Evolutionary conservation across 208 protist species (phyloP), one percentile per base, ranked within the genome.

Genomic region (Leptomonas pyrrhocoris): DNA sequence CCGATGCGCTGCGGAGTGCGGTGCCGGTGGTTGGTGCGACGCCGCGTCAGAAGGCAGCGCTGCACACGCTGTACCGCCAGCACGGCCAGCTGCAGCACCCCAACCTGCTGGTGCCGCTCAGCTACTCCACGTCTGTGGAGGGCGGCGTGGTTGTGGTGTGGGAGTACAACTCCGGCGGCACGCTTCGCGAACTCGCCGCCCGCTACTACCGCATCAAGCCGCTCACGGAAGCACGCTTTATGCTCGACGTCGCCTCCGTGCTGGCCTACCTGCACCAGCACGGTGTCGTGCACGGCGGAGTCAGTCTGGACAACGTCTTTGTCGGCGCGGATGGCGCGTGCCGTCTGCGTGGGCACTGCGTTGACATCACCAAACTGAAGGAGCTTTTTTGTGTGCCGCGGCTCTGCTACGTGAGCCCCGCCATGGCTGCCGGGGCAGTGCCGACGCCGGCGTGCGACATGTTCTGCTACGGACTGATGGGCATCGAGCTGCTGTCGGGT

Each of bases 231-330:
- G 71, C 68, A 0, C 83, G 88, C 18, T 92, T 80, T 71, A 77
- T 73, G 36, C 28, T 77, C 21, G 73, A 84, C 40, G 86, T 95
- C 42, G 38, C 92, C 15, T 59, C 70, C 13, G 85, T 67, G 18
- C 74, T 95, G 11, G 64, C 48, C 16, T 88, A 86, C 79, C 61
- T 95, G 27, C 90, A 90, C 68, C 36, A 38, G 7, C 30, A 77
- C 48, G 79, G 80, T 27, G 68, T 88, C 46, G 74, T 83, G 36
- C 87, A 95, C 72, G 85, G 87, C 25, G 68, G 79, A 36, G 57
- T 95, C 58, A 81, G 83, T 40, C 85, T 88, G n/a, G 69, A 83
- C 56, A 92, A 88, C 65, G 70, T 92, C 15, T 77, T 93, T 30
- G 73, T 92, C 8, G 79, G 70, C n/a, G 67, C 55, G 27, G 73